Evolutionary conservation across 2,329 filamentous ascomycete species (phyloP).

Genomic region (Aspergillus clavatus): DNA sequence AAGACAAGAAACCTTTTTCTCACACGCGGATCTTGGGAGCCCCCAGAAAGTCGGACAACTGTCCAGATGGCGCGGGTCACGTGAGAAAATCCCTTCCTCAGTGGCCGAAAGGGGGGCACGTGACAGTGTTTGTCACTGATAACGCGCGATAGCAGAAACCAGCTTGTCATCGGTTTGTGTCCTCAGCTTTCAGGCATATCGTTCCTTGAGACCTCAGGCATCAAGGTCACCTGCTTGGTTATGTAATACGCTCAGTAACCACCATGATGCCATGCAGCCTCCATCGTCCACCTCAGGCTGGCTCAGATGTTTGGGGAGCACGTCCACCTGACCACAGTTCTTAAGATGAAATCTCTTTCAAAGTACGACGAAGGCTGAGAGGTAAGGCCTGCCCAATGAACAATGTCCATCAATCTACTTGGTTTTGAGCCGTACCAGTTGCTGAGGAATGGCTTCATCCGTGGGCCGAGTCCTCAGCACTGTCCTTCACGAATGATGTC

Average conservation of each 20-base stretch:
- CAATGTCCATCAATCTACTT: constrained; percentile 1
- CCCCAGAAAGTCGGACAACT: constrained; percentile 22
- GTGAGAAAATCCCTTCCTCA: constrained; percentile 7
- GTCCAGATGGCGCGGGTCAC: constrained; percentile 20
- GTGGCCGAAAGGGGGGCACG: background rate
- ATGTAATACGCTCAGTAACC: constrained; percentile 15
- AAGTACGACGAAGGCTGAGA: constrained; percentile 3
- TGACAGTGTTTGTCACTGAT: constrained; percentile 1
- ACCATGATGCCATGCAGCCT: constrained; percentile 14
- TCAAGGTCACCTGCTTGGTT: constrained; percentile 13
- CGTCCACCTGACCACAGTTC: constrained; percentile 8
- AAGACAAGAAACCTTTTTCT: constrained; percentile 18
- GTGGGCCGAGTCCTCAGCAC: constrained; percentile 1
- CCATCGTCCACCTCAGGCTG: constrained; percentile 10
- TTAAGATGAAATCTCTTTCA: constrained; percentile 2
- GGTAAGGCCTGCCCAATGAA: background rate
- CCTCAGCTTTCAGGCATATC: constrained; percentile 13
- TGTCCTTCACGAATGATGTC: background rate
- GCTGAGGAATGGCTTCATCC: constrained; percentile 9
- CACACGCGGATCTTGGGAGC: constrained; percentile 11
- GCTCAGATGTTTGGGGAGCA: constrained; percentile 5
- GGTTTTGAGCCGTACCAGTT: background rate
- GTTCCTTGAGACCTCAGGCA: too few species aligned
- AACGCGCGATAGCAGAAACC: constrained; percentile 3
- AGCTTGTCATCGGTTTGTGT: constrained; percentile 1